Conservation (phyloP, 345 rosid genomes). For the Eucalyptus dawsonii region DNA sequence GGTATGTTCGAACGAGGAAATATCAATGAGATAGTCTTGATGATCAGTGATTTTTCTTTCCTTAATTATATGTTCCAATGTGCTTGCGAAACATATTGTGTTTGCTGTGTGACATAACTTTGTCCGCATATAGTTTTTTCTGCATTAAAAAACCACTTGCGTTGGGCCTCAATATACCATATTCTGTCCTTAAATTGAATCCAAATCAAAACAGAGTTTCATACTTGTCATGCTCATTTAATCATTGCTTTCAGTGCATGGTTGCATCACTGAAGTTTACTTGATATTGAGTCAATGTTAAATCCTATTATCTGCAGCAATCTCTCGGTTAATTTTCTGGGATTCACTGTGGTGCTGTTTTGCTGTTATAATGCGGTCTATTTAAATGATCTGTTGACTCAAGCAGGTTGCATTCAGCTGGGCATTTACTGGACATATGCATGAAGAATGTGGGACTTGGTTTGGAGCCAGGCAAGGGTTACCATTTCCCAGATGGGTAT, state of each 20-base stretch:
- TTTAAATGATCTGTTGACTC: background rate
- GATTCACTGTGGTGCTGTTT: background rate
- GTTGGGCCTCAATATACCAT: background rate
- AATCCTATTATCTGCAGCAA: background rate
- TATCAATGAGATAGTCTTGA: background rate
- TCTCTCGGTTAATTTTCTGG: background rate
- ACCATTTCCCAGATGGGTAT: constrained; percentile 89
- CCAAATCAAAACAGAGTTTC: background rate
- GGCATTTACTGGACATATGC: constrained; percentile 69
- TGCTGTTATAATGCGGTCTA: background rate
- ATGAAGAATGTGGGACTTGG: constrained; percentile 54
- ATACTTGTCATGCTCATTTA: background rate
- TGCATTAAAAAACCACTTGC: background rate
- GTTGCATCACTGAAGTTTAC: background rate
- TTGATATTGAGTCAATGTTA: background rate
- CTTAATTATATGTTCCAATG: background rate
- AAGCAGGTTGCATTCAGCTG: constrained; percentile 77
- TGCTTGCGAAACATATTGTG: background rate
- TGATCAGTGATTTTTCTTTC: background rate
- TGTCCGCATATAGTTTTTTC: background rate
- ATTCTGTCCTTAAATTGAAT: background rate
- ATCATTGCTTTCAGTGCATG: background rate
- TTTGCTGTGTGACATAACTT: background rate
- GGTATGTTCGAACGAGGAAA: constrained; percentile 12
- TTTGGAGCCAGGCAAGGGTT: constrained; percentile 65